These are phyloP conservation scores for Carallia brachiata DNA, from an alignment of 345 rosid species.

Conservation along the genomic window DNA sequence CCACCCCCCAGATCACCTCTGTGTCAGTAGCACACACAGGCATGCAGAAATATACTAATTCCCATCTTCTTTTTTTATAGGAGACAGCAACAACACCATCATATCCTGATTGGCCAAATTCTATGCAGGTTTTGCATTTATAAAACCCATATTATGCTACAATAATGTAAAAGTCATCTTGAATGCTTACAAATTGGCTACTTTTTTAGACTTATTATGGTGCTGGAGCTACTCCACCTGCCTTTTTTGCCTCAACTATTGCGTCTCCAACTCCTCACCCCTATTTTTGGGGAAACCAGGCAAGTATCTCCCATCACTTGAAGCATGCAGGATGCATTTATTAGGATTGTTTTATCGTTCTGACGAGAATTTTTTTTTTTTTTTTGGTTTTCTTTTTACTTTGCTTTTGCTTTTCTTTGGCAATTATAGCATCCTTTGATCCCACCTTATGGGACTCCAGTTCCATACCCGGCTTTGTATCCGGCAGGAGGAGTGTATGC, in stretches of 20 bases:
- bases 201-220: constrained; percentile 84
- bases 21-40: background rate
- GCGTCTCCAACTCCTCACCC: constrained; percentile 90
- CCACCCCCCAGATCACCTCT: background rate
- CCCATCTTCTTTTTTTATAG: constrained; percentile 33
- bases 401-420: constrained; percentile 3
- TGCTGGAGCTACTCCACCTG: constrained; percentile 81
- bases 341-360: background rate
- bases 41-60: constrained; percentile 1
- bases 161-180: constrained; percentile 7
- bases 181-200: constrained; percentile 22
- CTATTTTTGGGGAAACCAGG: constrained; percentile 93
- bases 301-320: constrained; percentile 23
- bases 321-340: background rate
- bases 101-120: constrained; percentile 84
- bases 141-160: constrained; percentile 5
- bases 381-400: no score
- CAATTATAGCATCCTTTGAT: constrained; percentile 74
- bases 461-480: constrained; percentile 89
- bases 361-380: constrained; percentile 6
- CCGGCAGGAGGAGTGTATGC: constrained; percentile 90
- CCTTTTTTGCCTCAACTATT: constrained; percentile 79
- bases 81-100: constrained; percentile 63
- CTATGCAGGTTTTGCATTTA: constrained; percentile 75
- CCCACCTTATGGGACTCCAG: constrained; percentile 89